phyloP scores from a whole-genome alignment of 1,139 yeast species.

The Martiniozyma asiatica region DNA sequence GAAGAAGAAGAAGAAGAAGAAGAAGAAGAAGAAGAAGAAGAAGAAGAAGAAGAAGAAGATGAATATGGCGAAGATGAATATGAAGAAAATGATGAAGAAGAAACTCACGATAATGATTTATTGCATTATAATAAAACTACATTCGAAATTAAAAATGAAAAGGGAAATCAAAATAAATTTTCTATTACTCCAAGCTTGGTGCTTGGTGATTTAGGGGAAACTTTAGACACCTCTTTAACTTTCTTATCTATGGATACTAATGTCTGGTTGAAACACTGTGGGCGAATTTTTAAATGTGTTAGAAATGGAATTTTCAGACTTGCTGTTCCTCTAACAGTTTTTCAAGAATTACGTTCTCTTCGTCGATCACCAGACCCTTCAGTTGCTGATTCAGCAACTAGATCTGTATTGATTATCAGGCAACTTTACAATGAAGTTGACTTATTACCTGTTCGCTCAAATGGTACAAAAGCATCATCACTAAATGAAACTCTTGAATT shows the following conservation, averaged over 20 bases:
- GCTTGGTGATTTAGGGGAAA: conserved; percentile 23
- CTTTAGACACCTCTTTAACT: conserved; percentile 44
- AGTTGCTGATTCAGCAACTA: conserved; percentile 69
- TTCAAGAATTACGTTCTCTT: conserved; percentile 66
- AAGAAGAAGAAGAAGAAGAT: conserved; percentile 9
- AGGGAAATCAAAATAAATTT: background rate
- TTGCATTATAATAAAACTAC: too few species aligned
- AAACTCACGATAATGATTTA: conserved; percentile 4
- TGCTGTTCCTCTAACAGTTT: conserved; percentile 62
- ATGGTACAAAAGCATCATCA: conserved; percentile 44
- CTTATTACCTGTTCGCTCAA: conserved; percentile 33
- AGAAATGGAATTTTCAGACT: conserved; percentile 44
- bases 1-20: conserved; percentile 6
- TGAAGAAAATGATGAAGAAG: conserved; percentile 9
- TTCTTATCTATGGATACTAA: conserved; percentile 64
- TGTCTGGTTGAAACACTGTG: conserved; percentile 74
- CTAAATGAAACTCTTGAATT: conserved; percentile 46
- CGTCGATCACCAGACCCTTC: conserved; percentile 65
- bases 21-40: conserved; percentile 5
- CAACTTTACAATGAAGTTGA: conserved; percentile 50
- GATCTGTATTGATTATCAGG: conserved; percentile 63
- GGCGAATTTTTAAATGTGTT: conserved; percentile 59
- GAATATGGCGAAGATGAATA: conserved; percentile 5
- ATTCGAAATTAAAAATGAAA: conserved; percentile 3
- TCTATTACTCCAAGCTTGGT: conserved; percentile 7